Conservation (phyloP, 148 eudicot genomes). For the Heliosperma pusillum region DNA sequence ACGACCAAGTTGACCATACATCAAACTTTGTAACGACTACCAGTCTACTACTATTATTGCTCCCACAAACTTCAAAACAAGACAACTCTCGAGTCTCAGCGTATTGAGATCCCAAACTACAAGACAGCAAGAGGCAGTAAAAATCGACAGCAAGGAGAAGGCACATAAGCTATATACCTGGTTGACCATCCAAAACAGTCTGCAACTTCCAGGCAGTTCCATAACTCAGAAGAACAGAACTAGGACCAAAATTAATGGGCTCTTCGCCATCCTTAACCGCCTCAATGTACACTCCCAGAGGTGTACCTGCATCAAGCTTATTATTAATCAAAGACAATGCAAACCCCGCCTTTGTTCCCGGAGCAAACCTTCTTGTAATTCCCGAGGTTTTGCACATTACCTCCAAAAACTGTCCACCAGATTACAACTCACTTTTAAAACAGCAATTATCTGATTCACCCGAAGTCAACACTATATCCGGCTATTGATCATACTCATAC, state of each 20-base stretch:
- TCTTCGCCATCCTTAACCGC: slow-evolving; percentile 77
- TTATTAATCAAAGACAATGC: slow-evolving; percentile 67
- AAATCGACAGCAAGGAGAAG: neutral
- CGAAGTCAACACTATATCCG: neutral
- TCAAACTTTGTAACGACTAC: neutral
- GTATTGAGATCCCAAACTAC: neutral
- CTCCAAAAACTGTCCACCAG: slow-evolving; percentile 56
- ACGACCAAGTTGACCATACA: neutral
- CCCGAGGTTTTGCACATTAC: slow-evolving; percentile 65
- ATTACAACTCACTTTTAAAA: neutral
- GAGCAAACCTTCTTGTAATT: slow-evolving; percentile 55
- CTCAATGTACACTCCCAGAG: slow-evolving; percentile 55
- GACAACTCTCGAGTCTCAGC: neutral
- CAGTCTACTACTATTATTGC: neutral
- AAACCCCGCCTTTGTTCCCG: slow-evolving; percentile 70
- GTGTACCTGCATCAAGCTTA: slow-evolving; percentile 38
- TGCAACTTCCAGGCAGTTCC: slow-evolving; percentile 80
- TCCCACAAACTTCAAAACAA: neutral
- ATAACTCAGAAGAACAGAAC: slow-evolving; percentile 49
- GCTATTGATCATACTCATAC: no score
- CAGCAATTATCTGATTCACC: neutral
- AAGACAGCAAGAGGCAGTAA: neutral
- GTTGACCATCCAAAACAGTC: slow-evolving; percentile 43
- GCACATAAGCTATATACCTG: slow-evolving; percentile 33
- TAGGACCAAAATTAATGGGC: slow-evolving; percentile 74